Base-by-base conservation (phyloP, 1,284 basidiomycete genomes). In the Vanrija humicola region DNA sequence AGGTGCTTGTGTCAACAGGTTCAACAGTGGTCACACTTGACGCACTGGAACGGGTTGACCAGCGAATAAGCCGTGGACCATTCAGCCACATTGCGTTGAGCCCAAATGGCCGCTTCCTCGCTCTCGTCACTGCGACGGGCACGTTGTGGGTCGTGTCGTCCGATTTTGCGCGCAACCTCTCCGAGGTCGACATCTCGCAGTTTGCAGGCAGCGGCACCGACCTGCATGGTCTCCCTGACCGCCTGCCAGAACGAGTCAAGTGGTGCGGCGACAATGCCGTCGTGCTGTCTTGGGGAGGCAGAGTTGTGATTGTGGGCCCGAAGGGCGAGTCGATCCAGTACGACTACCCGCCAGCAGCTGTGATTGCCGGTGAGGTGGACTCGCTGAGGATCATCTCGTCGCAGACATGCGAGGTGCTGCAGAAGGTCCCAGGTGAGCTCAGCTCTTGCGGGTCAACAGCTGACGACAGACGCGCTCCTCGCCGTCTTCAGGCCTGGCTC, bases 211-310 rank as follows among this genome's bases (percentile, higher is more conserved):
- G 62, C 39, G 61, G 66, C 14, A 51, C 53, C 6, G 69, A 68
- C 6, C 54, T 69, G 38, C 76, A 78, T 12, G 34, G 34, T 2
- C 34, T 34, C 34, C 34, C 34, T 34, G 70, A 81, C 26, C 86
- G 87, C n/a, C 54, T 69, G 38, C 77, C 79, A 8, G 72, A 81
- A 28, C 85, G 87, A 64, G 85, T 94, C 0, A 88, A 89, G 68
- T 98, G 96, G 96, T 98, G 94, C 69, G 94, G 94, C 6, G 93
- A 93, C 70, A 93, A 98, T 74, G 91, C 92, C 0, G 88, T 98
- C 25, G 82, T 92, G 3, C 82, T 98, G 16, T 87, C 86, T 3
- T 98, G 90, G 88, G 70, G 65, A 39, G 80, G 83, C n/a, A 78
- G 86, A 45, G 87, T 87, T 0, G 78, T 94, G 15, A 81, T 99